These are phyloP conservation scores for Botrytis medusae DNA, from an alignment of 2,329 filamentous ascomycete genomes.

Conservation along the genomic window DNA sequence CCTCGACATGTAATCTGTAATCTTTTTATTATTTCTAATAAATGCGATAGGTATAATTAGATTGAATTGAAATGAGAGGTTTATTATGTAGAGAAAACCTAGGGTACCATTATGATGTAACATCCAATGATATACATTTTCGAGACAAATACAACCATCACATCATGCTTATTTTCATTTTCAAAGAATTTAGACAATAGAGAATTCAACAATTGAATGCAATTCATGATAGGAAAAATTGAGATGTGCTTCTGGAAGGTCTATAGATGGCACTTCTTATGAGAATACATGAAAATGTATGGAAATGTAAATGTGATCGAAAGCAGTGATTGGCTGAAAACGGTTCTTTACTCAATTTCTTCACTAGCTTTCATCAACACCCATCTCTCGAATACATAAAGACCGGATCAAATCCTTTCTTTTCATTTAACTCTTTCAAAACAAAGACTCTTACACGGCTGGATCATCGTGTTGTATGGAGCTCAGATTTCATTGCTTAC, in stretches of 20 bases:
- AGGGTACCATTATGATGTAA: background rate
- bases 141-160: background rate
- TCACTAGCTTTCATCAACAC: constrained; percentile 24
- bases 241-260: constrained; percentile 5
- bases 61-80: background rate
- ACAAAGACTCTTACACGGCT: constrained; percentile 35
- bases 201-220: background rate
- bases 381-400: constrained; percentile 38
- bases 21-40: background rate
- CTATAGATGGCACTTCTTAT: constrained; percentile 14
- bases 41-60: background rate
- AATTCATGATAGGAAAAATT: background rate
- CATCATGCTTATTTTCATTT: background rate
- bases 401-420: constrained; percentile 36
- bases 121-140: background rate
- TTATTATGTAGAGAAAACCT: background rate
- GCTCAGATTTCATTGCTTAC: constrained; percentile 25
- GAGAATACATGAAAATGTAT: constrained; percentile 1
- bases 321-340: constrained; percentile 38
- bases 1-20: constrained; percentile 30
- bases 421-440: constrained; percentile 28
- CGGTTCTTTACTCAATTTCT: constrained; percentile 34
- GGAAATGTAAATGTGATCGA: constrained; percentile 26
- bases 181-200: background rate
- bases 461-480: constrained; percentile 22